Evolutionary conservation across 257 asterid species (phyloP), one percentile per base, ranked within the genome.

Genomic region (Solanum microdontum): DNA sequence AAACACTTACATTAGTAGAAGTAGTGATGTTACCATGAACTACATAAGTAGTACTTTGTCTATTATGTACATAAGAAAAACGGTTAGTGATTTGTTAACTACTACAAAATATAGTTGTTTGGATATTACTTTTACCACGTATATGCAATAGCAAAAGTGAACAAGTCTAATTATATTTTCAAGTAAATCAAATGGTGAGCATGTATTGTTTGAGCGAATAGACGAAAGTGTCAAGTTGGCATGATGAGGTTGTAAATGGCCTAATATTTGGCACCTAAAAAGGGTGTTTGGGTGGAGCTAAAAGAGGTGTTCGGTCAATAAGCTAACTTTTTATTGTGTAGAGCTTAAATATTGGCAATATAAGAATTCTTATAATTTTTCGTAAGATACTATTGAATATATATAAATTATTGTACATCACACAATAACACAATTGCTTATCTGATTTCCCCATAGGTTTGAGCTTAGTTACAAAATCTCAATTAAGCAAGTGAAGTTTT

Each of bases 291-390:
- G 64, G 24, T 55, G n/a, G n/a, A 55, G 64, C 24, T 7, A 55
- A 55, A 55, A 55, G 66, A 19, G 4, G 66, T 55, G 66, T 19
- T 55, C 55, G 11, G 11, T 55, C 0, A 19, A 55, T 55, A 55
- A 55, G 11, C 24, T 55, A 55, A 7, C 4, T 7, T 7, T 19
- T 55, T 55, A 55, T 55, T 55, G 66, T 19, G 2, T 55, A 55
- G 64, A 17, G 4, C 4, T 0, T 1, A 0, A 1, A 2, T 55
- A 0, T 55, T 55, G 64, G 0, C 10, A 2, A 55, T 17, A 6
- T 55, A 55, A 55, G n/a, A 55, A 55, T 17, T 55, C 3, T 55
- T 7, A 6, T 55, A 55, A 17, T 55, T 55, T 55, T 55, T 1
- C 4, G n/a, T 55, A 55, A 0, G n/a, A 0, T 55, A 55, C 23